Base-by-base conservation (phyloP, 257 asterid genomes). In the Solanum tacnaense region DNA sequence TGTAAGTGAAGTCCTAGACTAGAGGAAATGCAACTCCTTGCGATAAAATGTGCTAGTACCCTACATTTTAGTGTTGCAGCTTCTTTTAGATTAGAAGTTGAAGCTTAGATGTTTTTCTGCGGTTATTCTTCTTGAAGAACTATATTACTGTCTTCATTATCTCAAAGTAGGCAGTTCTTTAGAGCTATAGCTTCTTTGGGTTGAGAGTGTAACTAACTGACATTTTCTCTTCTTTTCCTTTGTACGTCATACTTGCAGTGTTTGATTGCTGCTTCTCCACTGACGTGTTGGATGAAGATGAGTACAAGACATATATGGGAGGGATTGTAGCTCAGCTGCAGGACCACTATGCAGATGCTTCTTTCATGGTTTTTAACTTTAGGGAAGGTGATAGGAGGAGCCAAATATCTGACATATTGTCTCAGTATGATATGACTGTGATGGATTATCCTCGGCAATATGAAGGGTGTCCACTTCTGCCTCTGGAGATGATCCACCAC, bases 251-350 rank as follows among this genome's bases (percentile, higher is more conserved):
- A 82, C 89, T 85, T 91, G 92, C 92, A 97, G 99, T 97, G 90
- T 97, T 97, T 83, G 99, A 97, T 91, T 96, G 99, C 92, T 97
- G 99, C 95, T 97, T 97, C 95, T 94, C 98, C 91, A 96, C 97
- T 12, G 96, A 94, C 36, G 96, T 96, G 84, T 93, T 97, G 75
- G 97, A 95, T 87, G 99, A 96, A 92, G 96, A 96, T 92, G 99
- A 95, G 91, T 97, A 94, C 89, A 93, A 94, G 88, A 90, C 94
- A 27, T 97, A 97, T 92, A 90, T 96, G 94, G 97, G 95, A 87
- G 99, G 98, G 85, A 96, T 96, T 60, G 99, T 95, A 49, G 98
- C 99, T 83, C 98, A 97, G 95, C 95, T 97, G 89, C 99, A 96
- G 89, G 99, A 94, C 87, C 96, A 97, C 91, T 95, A 94, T 88